A percentile compares a stretch with the other conserved stretches of the same genome.
Conservation (phyloP, 177 flowering plant genomes). For the Tripterygium wilfordii region DNA sequence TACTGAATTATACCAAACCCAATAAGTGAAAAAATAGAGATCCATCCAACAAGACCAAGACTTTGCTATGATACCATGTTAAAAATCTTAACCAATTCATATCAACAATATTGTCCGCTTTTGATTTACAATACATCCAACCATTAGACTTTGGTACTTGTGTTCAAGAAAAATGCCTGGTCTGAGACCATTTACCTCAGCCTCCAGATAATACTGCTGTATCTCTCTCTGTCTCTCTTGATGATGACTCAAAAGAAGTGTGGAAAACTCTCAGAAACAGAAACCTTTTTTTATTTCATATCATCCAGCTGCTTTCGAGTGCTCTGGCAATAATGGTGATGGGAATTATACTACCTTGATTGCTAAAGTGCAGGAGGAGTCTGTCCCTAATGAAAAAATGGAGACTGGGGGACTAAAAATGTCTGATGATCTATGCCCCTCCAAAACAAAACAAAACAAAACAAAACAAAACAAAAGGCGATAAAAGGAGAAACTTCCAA, state of each 20-base stretch:
- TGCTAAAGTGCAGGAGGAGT: constrained; percentile 19
- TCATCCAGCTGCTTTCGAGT: constrained; percentile 16
- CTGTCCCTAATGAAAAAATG: constrained; percentile 6
- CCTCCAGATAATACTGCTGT: constrained; percentile 20
- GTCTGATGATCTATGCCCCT: constrained; percentile 64
- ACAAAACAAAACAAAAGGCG: no score
- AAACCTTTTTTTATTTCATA: constrained; percentile 27
- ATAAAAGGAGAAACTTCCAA: no score
- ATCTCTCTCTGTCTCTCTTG: constrained; percentile 58
- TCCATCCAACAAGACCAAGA: no score
- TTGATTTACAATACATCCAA: no score
- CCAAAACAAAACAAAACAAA: no score
- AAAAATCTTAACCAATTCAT: no score
- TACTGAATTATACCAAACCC: no score
- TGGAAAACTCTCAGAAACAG: constrained; percentile 21
- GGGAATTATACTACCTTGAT: constrained; percentile 28
- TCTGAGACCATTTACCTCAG: constrained; percentile 12
- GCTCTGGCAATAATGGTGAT: constrained; percentile 12
- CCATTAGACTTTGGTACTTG: no score
- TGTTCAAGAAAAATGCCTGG: constrained; percentile 2
- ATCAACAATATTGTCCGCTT: no score
- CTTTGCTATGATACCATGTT: no score
- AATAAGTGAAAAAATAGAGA: no score
- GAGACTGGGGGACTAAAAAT: constrained; percentile 27
- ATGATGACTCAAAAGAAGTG: constrained; percentile 38